A percentile compares a stretch with the other conserved stretches of the same genome.
phyloP scores from a whole-genome alignment of 179 eudicot species.

The Actinidia chinensis region DNA sequence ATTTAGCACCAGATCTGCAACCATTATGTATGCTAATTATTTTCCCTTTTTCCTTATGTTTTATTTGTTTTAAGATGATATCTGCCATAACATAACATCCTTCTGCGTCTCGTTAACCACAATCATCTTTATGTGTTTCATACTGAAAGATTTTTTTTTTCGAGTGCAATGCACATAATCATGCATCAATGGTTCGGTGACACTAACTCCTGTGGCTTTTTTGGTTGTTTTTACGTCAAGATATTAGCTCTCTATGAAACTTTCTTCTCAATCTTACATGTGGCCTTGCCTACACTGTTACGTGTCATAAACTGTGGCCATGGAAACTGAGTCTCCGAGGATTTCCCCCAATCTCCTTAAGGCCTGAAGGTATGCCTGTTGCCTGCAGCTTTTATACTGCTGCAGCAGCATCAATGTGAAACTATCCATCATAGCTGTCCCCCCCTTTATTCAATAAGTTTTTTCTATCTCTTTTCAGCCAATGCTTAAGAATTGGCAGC shows the following conservation, averaged over 20 bases:
- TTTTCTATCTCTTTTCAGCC: constrained; percentile 40
- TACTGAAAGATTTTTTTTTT: neutral
- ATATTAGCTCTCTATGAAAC: constrained; percentile 14
- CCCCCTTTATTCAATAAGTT: neutral
- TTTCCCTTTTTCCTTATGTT: neutral
- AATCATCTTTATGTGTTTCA: neutral
- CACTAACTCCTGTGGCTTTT: too few relatives aligned
- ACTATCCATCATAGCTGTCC: neutral
- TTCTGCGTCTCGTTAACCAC: neutral
- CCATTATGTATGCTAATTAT: neutral
- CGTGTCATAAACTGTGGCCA: constrained; percentile 96
- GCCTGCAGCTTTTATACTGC: neutral
- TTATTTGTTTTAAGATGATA: neutral
- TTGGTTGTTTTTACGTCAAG: neutral
- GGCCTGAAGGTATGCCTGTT: constrained; percentile 66
- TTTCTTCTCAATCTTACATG: constrained; percentile 36
- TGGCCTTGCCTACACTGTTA: constrained; percentile 79
- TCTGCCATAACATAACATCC: neutral
- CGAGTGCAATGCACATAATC: neutral
- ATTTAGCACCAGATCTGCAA: too few relatives aligned
- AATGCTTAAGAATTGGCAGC: constrained; percentile 65
- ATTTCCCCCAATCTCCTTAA: constrained; percentile 86
- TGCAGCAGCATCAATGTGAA: neutral
- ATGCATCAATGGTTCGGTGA: neutral
- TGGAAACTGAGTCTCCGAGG: constrained; percentile 93